A percentile compares a stretch with the other conserved stretches of the same genome.
Conservation (phyloP, 371 early-diverging fungal genomes). For the Apophysomyces ossiformis region DNA sequence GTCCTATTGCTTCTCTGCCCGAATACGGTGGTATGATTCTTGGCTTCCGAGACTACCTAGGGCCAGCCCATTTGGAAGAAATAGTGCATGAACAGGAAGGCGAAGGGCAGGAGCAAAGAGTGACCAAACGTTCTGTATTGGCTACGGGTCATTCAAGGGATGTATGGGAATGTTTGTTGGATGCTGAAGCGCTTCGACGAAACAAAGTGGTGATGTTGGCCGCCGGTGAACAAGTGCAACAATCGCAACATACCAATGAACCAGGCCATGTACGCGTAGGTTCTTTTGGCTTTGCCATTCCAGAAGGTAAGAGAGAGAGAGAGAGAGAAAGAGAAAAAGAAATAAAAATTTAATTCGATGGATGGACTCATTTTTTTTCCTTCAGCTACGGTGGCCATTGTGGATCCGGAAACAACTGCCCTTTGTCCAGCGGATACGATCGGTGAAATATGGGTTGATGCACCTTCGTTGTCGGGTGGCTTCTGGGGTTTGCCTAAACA, state of each 20-base stretch:
- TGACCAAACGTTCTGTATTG: conserved; percentile 31
- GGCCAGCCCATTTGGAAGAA: conserved; percentile 43
- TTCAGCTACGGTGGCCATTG: conserved; percentile 73
- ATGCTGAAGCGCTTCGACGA: conserved; percentile 57
- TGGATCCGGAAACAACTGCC: conserved; percentile 79
- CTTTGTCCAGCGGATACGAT: conserved; percentile 76
- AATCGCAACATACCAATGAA: conserved; percentile 11
- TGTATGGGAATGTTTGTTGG: conserved; percentile 59
- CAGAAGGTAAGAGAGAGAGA: conserved; percentile 49
- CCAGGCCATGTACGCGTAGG: conserved; percentile 32
- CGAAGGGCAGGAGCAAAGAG: conserved; percentile 15
- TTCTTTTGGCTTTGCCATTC: conserved; percentile 69
- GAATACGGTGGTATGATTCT: conserved; percentile 81
- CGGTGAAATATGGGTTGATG: conserved; percentile 88
- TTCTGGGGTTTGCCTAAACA: conserved; percentile 83
- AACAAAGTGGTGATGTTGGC: conserved; percentile 59
- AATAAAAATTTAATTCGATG: no score
- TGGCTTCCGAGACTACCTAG: conserved; percentile 56
- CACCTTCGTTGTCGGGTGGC: conserved; percentile 75
- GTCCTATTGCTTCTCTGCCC: conserved; percentile 70
- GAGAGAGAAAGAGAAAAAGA: no score
- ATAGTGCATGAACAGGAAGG: conserved; percentile 16
- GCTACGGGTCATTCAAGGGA: conserved; percentile 55
- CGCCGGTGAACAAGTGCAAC: conserved; percentile 39
- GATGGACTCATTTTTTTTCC: no score